Evolutionary conservation across 1,139 yeast species (phyloP).

Genomic region (Geotrichum carabidarum): DNA sequence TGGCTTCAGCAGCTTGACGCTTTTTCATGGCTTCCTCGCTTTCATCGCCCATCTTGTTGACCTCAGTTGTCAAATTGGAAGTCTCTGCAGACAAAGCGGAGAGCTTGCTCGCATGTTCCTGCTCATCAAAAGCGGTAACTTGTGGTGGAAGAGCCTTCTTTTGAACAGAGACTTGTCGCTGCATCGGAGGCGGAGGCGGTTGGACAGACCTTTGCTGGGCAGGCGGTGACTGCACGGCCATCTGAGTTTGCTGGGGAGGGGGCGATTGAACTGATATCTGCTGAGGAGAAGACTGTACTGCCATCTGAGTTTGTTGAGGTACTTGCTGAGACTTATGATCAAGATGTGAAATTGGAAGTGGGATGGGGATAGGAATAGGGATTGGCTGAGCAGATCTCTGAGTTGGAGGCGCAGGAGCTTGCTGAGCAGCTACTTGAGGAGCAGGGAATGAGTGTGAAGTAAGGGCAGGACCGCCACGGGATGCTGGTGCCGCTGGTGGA

Average conservation of each 20-base stretch:
- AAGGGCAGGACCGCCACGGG: conserved; percentile 12
- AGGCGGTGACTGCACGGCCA: background rate
- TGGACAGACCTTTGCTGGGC: background rate
- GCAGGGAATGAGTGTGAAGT: conserved; percentile 16
- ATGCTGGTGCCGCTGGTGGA: conserved; percentile 9
- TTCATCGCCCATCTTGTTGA: conserved; percentile 70
- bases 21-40: conserved; percentile 65
- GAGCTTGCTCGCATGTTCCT: conserved; percentile 56
- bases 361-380: background rate
- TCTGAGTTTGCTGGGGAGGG: background rate
- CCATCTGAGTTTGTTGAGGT: background rate
- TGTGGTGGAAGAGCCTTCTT: conserved; percentile 7
- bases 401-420: background rate
- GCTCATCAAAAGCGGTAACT: conserved; percentile 53
- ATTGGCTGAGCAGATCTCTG: background rate
- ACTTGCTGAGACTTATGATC: background rate
- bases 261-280: background rate
- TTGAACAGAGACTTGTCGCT: conserved; percentile 2
- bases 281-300: background rate
- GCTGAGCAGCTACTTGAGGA: conserved; percentile 10
- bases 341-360: background rate
- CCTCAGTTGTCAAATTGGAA: conserved; percentile 82
- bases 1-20: conserved; percentile 70
- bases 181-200: conserved; percentile 3
- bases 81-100: conserved; percentile 81